Evolutionary conservation across 1,284 basidiomycete genomes (phyloP).

Genomic region (Fomitopsis betulina): DNA sequence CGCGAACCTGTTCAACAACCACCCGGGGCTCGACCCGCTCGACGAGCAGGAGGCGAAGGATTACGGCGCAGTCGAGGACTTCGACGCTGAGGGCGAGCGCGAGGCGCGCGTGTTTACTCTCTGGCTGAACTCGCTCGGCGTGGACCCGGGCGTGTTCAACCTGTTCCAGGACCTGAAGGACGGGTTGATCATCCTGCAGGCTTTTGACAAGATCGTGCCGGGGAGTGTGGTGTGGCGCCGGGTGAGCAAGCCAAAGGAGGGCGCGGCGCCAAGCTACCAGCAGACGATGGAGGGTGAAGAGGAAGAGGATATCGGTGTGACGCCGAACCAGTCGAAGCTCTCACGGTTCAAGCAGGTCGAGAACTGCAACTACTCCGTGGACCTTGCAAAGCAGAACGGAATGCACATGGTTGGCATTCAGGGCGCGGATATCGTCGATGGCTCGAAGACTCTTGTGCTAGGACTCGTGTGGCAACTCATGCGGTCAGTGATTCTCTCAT

Average conservation of each 20-base stretch:
- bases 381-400: slow-evolving; percentile 87
- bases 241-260: slow-evolving; percentile 87
- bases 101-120: slow-evolving; percentile 97
- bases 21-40: slow-evolving; percentile 89
- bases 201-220: slow-evolving; percentile 93
- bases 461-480: slow-evolving; percentile 98
- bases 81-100: slow-evolving; percentile 97
- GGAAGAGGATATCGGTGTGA: slow-evolving; percentile 72
- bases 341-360: slow-evolving; percentile 97
- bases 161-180: slow-evolving; percentile 95
- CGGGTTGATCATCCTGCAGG: slow-evolving; percentile 88
- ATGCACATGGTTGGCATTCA: slow-evolving; percentile 98
- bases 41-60: slow-evolving; percentile 87
- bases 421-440: slow-evolving; percentile 96
- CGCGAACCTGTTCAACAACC: slow-evolving; percentile 97
- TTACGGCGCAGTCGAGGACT: slow-evolving; percentile 89
- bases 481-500: slow-evolving; percentile 48
- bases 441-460: slow-evolving; percentile 85
- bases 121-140: slow-evolving; percentile 96
- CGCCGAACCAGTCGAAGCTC: slow-evolving; percentile 77
- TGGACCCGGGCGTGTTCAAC: slow-evolving; percentile 95
- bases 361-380: slow-evolving; percentile 96
- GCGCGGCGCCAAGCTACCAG: slow-evolving; percentile 31
- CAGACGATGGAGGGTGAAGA: slow-evolving; percentile 53
- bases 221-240: slow-evolving; percentile 92